These are phyloP conservation scores for Themeda triandra DNA, from an alignment of 176 grass and related monocot genomes.

Conservation along the genomic window DNA sequence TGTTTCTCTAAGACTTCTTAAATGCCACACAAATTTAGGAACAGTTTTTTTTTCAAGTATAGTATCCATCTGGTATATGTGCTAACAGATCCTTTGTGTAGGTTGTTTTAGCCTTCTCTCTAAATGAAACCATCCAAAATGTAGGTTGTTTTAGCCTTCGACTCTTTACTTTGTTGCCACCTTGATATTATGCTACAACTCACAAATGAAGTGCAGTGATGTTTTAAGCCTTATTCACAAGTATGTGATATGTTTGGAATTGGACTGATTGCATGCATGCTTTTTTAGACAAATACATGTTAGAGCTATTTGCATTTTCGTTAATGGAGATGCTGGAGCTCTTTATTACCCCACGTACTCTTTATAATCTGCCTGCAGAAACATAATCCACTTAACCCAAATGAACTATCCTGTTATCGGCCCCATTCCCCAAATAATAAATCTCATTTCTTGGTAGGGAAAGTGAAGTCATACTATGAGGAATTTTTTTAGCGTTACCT, in stretches of 20 bases:
- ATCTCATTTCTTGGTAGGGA: neutral
- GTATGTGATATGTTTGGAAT: neutral
- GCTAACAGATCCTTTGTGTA: neutral
- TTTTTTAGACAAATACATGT: neutral
- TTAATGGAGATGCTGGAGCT: neutral
- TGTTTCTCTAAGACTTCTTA: neutral
- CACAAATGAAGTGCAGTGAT: neutral
- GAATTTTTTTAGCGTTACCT: neutral
- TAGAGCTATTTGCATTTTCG: neutral
- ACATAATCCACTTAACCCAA: neutral
- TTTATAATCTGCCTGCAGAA: neutral
- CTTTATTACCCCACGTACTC: neutral
- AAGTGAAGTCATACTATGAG: neutral
- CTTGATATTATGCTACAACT: neutral
- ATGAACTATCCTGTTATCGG: neutral
- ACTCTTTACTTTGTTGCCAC: neutral
- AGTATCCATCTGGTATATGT: neutral
- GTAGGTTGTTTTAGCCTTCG: neutral
- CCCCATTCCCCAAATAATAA: neutral
- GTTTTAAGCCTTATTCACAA: neutral
- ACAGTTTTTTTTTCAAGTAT: neutral
- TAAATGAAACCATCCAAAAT: neutral
- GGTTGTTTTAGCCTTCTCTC: neutral
- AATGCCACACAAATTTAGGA: neutral
- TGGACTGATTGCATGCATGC: neutral